Evolutionary conservation across 768 basidiomycete species (phyloP).

Genomic region (Kwoniella botswanensis): DNA sequence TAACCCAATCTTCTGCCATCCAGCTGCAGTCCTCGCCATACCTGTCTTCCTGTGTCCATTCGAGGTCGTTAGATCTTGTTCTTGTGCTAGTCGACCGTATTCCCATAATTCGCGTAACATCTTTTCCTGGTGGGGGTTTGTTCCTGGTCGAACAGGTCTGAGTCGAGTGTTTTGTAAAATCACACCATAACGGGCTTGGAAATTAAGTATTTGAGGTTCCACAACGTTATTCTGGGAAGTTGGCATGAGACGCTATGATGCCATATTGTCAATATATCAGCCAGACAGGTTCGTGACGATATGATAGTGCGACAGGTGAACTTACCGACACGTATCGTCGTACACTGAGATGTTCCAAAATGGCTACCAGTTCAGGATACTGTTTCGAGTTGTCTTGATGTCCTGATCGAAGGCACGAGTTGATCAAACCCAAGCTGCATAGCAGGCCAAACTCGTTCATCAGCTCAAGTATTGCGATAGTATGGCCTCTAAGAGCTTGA

Average conservation of each 20-base stretch:
- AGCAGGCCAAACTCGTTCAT: background rate
- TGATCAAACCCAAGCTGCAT: constrained; percentile 43
- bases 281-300: background rate
- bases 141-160: constrained; percentile 32
- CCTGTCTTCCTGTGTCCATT: constrained; percentile 8
- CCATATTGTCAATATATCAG: background rate
- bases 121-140: constrained; percentile 38
- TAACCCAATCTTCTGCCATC: constrained; percentile 44
- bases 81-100: constrained; percentile 23
- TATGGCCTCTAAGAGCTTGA: background rate
- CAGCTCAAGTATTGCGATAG: background rate
- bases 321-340: constrained; percentile 45
- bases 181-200: constrained; percentile 49
- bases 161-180: constrained; percentile 36
- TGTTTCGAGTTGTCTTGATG: constrained; percentile 29
- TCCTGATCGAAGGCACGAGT: constrained; percentile 40
- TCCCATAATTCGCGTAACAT: constrained; percentile 49
- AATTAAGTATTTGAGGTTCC: constrained; percentile 48
- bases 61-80: background rate
- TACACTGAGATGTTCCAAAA: constrained; percentile 37
- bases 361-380: constrained; percentile 35
- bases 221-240: constrained; percentile 42
- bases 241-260: constrained; percentile 45
- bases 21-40: constrained; percentile 25
- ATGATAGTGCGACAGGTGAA: background rate